Conservation (phyloP, 192 early-diverging fungal genomes). For the Coemansia sp. region DNA sequence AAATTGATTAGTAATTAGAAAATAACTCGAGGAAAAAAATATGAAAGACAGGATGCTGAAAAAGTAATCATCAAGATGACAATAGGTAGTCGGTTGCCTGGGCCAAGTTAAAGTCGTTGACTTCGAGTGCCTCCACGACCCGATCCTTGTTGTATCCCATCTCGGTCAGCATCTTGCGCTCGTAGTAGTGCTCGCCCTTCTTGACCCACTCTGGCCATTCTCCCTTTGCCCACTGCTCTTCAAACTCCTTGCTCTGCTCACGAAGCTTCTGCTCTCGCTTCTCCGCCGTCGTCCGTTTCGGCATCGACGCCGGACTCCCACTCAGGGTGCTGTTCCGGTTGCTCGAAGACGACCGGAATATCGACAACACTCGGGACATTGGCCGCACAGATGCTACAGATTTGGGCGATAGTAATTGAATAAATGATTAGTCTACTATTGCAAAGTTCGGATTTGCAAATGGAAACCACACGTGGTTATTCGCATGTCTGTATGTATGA, state of each 20-base stretch:
- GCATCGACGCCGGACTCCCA: constrained; percentile 8
- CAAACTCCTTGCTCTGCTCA: constrained; percentile 49
- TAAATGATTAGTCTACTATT: constrained; percentile 2
- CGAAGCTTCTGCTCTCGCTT: constrained; percentile 34
- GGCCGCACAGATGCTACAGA: constrained; percentile 49
- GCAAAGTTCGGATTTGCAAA: neutral
- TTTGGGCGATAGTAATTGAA: neutral
- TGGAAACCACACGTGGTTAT: neutral
- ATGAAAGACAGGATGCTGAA: neutral
- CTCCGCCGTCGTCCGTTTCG: constrained; percentile 18
- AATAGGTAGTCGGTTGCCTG: constrained; percentile 54
- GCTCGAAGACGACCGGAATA: constrained; percentile 42
- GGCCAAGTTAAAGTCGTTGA: constrained; percentile 55
- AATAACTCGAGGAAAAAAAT: constrained; percentile 8
- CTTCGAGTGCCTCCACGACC: constrained; percentile 55
- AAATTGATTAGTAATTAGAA: neutral
- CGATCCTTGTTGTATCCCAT: constrained; percentile 57
- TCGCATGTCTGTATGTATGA: neutral
- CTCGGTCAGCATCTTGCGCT: constrained; percentile 46
- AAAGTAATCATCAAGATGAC: constrained; percentile 19
- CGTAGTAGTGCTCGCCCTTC: constrained; percentile 38
- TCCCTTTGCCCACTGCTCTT: constrained; percentile 46
- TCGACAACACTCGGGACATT: constrained; percentile 54
- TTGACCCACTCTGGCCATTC: constrained; percentile 54
- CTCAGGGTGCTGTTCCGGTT: constrained; percentile 13